Evolutionary conservation across 2,329 filamentous ascomycete species (phyloP).

Genomic region (Aspergillus sp.): DNA sequence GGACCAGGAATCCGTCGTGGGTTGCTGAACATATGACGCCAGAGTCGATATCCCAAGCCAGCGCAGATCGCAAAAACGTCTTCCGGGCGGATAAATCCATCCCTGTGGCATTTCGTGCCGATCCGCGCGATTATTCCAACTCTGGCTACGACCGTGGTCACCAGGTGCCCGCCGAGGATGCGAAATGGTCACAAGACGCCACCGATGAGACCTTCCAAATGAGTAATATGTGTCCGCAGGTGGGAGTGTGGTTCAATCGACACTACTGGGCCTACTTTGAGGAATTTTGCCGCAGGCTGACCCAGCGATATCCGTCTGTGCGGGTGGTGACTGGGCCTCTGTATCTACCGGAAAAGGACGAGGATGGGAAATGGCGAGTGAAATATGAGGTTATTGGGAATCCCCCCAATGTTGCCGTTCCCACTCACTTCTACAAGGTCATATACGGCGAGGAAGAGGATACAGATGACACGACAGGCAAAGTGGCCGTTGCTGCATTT

Average conservation of each 20-base stretch:
- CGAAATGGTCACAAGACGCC: slow-evolving; percentile 87
- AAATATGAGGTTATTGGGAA: slow-evolving; percentile 92
- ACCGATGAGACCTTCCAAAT: slow-evolving; percentile 95
- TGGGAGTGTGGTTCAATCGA: slow-evolving; percentile 95
- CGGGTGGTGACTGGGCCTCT: slow-evolving; percentile 89
- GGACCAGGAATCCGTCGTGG: slow-evolving; percentile 88
- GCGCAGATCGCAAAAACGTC: slow-evolving; percentile 80
- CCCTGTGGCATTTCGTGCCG: slow-evolving; percentile 81
- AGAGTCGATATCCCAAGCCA: slow-evolving; percentile 67
- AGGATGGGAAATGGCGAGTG: slow-evolving; percentile 93
- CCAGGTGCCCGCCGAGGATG: slow-evolving; percentile 93
- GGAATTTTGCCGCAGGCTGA: slow-evolving; percentile 87
- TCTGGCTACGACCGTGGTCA: slow-evolving; percentile 94
- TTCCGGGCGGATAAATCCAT: slow-evolving; percentile 80
- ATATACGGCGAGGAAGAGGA: slow-evolving; percentile 87
- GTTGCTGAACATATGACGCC: slow-evolving; percentile 95
- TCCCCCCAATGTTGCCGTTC: slow-evolving; percentile 90
- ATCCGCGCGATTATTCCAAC: slow-evolving; percentile 88
- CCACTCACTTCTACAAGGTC: slow-evolving; percentile 99
- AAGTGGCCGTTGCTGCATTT: slow-evolving; percentile 87
- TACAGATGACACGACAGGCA: slow-evolving; percentile 49
- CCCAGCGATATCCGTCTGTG: slow-evolving; percentile 75
- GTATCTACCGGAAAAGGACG: slow-evolving; percentile 81
- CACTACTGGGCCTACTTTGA: slow-evolving; percentile 99
- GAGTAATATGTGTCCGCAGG: slow-evolving; percentile 96